Base-by-base conservation (phyloP, 495 filamentous ascomycete genomes). In the Podospora bellae-mahoneyi region DNA sequence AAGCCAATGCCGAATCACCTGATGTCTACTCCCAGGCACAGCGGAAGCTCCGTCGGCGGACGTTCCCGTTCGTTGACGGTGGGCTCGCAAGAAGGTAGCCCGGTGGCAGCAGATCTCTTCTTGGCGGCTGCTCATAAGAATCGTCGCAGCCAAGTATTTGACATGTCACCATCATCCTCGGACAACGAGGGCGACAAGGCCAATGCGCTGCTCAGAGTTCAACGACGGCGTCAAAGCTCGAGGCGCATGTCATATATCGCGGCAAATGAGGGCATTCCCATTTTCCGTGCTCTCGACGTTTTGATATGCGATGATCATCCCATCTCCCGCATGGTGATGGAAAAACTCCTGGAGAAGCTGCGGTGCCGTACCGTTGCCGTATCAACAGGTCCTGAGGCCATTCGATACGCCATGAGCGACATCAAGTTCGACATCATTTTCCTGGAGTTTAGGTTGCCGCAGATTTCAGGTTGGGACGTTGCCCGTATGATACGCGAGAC, bases 291-390 rank as follows among this genome's bases (percentile, higher is more conserved):
- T 60, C 78, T 99, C 54, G 93, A 99, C 78, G 90, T 99, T 20
- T 84, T 99, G 32, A 94, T 99, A 64, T 98, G 95, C 77, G 95
- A 99, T 80, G 96, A 98, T 77, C 95, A 98, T 75, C 96, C 96
- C 0, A 93, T 98, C n/a, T 97, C 94, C 18, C 87, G 93, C 59
- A 84, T 98, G 78, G 93, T 99, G 26, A 97, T 98, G 95, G 95
- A 98, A 75, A 92, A 94, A 67, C 80, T 98, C 5, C 87, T 98
- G 58, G 96, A 98, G 78, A 98, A 96, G 79, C 84, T 99, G 48
- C 89, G 91, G 44, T 99, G 95, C 72, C 91, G 96, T 19, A 97
- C 93, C n/a, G 96, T 99, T 68, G 89, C 91, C 18, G 95, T 93
- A 2, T 83, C 87, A 7, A 96, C 92, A 70, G 95, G 96, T 19